Evolutionary conservation across 1,284 basidiomycete genomes (phyloP).

Genomic region (Stereum hirsutum): DNA sequence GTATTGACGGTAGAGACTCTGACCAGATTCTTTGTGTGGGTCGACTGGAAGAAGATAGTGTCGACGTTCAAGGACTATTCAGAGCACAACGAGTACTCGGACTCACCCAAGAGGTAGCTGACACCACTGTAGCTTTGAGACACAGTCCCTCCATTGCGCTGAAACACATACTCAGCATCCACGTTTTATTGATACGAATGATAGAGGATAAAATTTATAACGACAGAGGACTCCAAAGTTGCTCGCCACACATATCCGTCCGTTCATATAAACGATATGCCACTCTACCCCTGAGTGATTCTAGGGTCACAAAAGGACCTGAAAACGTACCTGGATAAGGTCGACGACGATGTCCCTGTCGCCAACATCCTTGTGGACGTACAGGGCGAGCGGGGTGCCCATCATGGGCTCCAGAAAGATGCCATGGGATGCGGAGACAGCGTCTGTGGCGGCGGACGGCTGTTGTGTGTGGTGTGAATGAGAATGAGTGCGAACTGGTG

Average conservation of each 20-base stretch:
- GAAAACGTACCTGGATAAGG: conserved; percentile 47
- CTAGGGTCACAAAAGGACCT: too few species aligned
- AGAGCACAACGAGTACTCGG: conserved; percentile 14
- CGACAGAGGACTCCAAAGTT: too few species aligned
- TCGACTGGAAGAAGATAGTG: conserved; percentile 41
- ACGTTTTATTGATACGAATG: too few species aligned
- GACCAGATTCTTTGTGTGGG: conserved; percentile 68
- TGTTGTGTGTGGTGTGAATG: conserved; percentile 27
- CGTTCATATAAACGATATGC: neutral
- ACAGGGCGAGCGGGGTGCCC: conserved; percentile 63
- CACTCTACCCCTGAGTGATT: too few species aligned
- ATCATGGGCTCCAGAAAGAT: conserved; percentile 75
- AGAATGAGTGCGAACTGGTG: conserved; percentile 53
- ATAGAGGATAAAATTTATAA: too few species aligned
- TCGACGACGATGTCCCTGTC: conserved; percentile 54
- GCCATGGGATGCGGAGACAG: conserved; percentile 18
- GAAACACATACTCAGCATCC: conserved; percentile 7
- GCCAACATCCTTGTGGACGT: conserved; percentile 70
- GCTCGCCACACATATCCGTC: too few species aligned
- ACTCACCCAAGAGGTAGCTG: conserved; percentile 61
- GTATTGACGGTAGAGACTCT: conserved; percentile 70
- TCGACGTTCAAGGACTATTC: neutral
- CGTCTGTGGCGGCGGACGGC: conserved; percentile 14
- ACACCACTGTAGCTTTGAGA: conserved; percentile 68
- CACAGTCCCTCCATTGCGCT: conserved; percentile 70